Evolutionary conservation across 139 green algal genomes (phyloP).

Genomic region (Chlamydomonas schloesseri): DNA sequence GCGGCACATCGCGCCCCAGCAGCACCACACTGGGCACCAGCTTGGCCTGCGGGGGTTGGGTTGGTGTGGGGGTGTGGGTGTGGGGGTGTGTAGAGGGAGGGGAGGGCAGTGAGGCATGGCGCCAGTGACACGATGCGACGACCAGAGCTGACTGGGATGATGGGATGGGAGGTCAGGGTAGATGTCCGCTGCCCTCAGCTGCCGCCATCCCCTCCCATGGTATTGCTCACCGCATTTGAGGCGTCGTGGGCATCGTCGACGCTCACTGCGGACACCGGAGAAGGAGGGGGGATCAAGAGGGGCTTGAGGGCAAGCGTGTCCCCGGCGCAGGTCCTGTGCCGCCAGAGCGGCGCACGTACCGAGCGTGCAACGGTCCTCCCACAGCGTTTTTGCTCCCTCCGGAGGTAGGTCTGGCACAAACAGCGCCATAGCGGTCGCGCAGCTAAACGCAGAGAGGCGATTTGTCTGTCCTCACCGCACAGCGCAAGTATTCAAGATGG

Average conservation of each 20-base stretch:
- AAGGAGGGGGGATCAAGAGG: neutral
- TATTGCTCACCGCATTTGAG: neutral
- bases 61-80: no score
- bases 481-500: no score
- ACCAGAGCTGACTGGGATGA: no score
- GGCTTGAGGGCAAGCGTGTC: no score
- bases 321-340: no score
- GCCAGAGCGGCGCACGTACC: neutral
- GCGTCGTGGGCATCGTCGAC: conserved; percentile 4
- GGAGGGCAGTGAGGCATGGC: no score
- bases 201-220: no score
- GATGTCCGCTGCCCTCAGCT: no score
- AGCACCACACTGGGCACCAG: conserved; percentile 32
- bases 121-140: no score
- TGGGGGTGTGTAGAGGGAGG: neutral
- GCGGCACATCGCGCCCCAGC: neutral
- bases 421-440: neutral
- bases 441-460: no score
- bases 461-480: no score
- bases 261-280: neutral
- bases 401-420: neutral
- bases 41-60: conserved; percentile 26
- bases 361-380: conserved; percentile 25
- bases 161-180: no score
- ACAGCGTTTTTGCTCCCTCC: conserved; percentile 16